Conservation (phyloP, 2,329 filamentous ascomycete species). For the Chaetomiaceae sp. region DNA sequence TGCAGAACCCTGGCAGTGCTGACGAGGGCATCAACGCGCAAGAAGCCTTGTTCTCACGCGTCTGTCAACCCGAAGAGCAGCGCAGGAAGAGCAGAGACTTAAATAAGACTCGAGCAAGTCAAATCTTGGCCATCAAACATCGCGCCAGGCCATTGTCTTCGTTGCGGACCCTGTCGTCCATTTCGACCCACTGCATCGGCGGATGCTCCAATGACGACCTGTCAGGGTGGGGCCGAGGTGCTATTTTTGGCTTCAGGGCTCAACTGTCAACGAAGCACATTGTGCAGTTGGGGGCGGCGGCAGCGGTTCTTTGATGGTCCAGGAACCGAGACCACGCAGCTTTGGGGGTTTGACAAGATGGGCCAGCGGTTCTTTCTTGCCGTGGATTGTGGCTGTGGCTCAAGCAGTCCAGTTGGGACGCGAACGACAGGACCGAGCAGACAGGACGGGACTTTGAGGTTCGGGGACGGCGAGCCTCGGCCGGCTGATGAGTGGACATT, state of each 20-base stretch:
- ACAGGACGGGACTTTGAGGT: background rate
- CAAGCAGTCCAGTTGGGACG: background rate
- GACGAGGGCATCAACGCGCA: too few species aligned
- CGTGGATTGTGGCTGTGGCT: background rate
- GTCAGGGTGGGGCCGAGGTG: background rate
- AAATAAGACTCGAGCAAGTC: too few species aligned
- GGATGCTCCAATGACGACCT: background rate
- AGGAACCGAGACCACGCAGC: too few species aligned
- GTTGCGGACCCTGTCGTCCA: too few species aligned
- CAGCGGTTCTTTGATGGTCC: background rate
- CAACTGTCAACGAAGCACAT: background rate
- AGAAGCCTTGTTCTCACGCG: too few species aligned
- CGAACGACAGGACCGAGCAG: background rate
- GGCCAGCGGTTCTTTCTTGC: background rate
- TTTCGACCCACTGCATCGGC: background rate
- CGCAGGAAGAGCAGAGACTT: too few species aligned
- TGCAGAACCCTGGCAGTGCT: too few species aligned
- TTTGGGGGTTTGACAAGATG: background rate
- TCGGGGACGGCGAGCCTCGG: constrained; percentile 7
- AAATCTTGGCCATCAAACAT: too few species aligned
- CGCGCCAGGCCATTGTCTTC: too few species aligned
- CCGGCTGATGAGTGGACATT: background rate
- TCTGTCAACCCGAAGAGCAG: too few species aligned
- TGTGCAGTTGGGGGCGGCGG: background rate
- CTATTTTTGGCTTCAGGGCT: constrained; percentile 13